Conservation (phyloP, 2,329 filamentous ascomycete genomes). For the Ceratocystis albifundus region DNA sequence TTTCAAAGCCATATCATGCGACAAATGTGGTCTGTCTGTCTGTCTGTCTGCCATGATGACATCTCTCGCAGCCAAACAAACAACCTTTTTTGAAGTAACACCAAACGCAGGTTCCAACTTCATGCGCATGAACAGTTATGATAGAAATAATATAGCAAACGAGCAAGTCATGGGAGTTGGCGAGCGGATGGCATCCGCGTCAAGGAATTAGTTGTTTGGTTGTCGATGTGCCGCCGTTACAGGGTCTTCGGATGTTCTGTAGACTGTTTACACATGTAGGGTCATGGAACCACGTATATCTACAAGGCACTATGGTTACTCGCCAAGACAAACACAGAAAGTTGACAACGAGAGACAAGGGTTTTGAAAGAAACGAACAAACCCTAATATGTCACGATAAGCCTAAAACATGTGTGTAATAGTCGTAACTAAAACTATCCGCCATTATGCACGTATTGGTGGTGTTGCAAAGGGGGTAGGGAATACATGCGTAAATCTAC, state of each 20-base stretch:
- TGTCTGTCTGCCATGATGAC: too few species aligned
- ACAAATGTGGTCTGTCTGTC: neutral
- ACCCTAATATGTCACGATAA: neutral
- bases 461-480: neutral
- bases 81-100: neutral
- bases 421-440: neutral
- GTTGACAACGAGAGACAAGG: neutral
- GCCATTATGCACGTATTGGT: too few species aligned
- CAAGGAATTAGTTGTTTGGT: neutral
- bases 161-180: neutral
- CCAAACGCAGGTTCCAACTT: neutral
- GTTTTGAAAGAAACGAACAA: neutral
- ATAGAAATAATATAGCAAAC: neutral
- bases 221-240: neutral
- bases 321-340: neutral
- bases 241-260: neutral
- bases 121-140: neutral
- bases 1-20: neutral
- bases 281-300: neutral
- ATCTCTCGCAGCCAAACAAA: neutral
- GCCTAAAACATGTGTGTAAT: neutral
- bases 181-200: neutral
- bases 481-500: neutral
- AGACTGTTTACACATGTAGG: neutral
- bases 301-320: neutral